Conservation (phyloP, 2,329 filamentous ascomycete species). For the Epichloe typhina region DNA sequence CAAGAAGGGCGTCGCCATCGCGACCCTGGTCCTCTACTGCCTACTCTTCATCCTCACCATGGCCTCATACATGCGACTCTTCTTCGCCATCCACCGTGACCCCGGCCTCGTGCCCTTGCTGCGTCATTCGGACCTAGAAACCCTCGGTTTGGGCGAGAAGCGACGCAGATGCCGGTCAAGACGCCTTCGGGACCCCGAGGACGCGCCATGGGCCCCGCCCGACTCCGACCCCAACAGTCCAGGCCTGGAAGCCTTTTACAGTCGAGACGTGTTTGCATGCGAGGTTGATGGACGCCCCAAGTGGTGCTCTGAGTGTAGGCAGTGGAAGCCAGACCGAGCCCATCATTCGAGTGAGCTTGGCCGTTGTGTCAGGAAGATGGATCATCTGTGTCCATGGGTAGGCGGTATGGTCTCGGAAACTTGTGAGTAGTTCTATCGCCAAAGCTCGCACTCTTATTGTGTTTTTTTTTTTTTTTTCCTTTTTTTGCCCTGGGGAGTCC, state of each 20-base stretch:
- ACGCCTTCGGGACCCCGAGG: conserved; percentile 14
- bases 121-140: conserved; percentile 23
- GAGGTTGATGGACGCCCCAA: conserved; percentile 70
- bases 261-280: conserved; percentile 72
- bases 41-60: conserved; percentile 55
- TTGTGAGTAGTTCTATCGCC: conserved; percentile 31
- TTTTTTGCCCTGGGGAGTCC: too few relatives aligned
- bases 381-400: conserved; percentile 96
- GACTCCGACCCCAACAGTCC: conserved; percentile 46
- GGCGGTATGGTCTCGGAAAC: conserved; percentile 83
- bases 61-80: conserved; percentile 55
- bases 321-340: conserved; percentile 77
- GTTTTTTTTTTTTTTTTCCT: too few relatives aligned
- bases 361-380: conserved; percentile 79
- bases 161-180: conserved; percentile 3
- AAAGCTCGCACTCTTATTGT: too few relatives aligned
- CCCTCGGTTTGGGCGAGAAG: conserved; percentile 11
- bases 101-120: conserved; percentile 59
- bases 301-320: conserved; percentile 74
- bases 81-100: conserved; percentile 53
- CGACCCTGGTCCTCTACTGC: conserved; percentile 61
- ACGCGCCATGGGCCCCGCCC: conserved; percentile 21
- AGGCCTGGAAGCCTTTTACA: conserved; percentile 65
- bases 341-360: conserved; percentile 77
- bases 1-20: conserved; percentile 46